Conservation (phyloP, 2,329 filamentous ascomycete genomes). For the Diaporthe citriasiana region DNA sequence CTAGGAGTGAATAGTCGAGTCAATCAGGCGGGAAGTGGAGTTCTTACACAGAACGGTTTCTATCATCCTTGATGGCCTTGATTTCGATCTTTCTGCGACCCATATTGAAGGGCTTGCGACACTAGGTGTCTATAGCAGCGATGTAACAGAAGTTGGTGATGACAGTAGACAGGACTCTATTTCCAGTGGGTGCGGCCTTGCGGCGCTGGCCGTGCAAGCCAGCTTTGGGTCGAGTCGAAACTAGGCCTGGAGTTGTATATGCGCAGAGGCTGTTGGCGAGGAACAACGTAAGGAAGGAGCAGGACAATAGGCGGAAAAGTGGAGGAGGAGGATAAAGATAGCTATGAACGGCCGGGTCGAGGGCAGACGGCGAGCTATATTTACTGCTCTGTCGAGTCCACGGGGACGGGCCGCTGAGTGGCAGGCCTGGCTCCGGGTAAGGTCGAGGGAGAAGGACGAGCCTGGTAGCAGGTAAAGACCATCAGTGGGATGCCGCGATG, state of each 20-base stretch:
- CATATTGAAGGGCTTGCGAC: conserved; percentile 69
- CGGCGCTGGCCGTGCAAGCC: conserved; percentile 40
- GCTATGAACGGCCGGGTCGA: conserved; percentile 34
- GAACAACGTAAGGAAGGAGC: conserved; percentile 20
- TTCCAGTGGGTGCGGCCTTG: conserved; percentile 40
- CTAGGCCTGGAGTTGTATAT: conserved; percentile 37
- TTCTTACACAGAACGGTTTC: conserved; percentile 95
- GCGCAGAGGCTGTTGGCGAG: background rate
- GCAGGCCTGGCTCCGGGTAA: conserved; percentile 13
- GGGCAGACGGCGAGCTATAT: conserved; percentile 32
- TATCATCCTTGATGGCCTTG: conserved; percentile 98
- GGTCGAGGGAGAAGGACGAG: conserved; percentile 17
- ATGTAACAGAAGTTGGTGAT: conserved; percentile 35
- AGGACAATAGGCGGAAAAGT: conserved; percentile 12
- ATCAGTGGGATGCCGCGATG: conserved; percentile 12
- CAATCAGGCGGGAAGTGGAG: background rate
- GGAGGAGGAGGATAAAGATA: conserved; percentile 38
- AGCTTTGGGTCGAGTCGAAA: conserved; percentile 36
- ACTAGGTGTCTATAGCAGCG: conserved; percentile 20
- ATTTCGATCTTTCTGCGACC: conserved; percentile 99
- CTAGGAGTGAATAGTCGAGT: background rate
- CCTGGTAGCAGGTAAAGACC: conserved; percentile 1
- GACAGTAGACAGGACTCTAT: conserved; percentile 38
- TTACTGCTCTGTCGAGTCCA: background rate
- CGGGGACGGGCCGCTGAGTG: conserved; percentile 19